These are phyloP conservation scores for Arctostaphylos glauca DNA, from an alignment of 148 eudicot genomes.

Conservation along the genomic window DNA sequence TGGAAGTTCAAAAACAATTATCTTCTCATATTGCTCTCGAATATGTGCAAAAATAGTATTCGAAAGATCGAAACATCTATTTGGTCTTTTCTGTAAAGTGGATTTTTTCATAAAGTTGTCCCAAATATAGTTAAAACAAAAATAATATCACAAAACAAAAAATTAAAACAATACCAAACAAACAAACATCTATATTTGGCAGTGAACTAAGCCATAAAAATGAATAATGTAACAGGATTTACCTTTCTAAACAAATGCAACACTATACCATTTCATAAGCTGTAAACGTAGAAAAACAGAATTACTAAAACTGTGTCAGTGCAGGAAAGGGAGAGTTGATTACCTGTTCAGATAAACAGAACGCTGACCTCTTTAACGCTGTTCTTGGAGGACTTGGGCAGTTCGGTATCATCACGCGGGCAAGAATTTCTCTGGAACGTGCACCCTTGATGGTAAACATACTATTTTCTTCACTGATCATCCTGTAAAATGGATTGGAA, in stretches of 20 bases:
- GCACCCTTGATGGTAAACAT: constrained; percentile 66
- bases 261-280: not conserved
- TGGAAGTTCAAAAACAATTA: not conserved
- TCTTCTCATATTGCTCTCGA: not conserved
- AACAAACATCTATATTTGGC: not conserved
- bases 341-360: constrained; percentile 60
- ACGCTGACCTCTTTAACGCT: constrained; percentile 76
- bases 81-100: not conserved
- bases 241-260: not conserved
- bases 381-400: constrained; percentile 97
- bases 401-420: constrained; percentile 86
- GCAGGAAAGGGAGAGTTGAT: constrained; percentile 84
- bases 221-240: not conserved
- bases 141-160: not conserved
- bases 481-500: too few relatives aligned
- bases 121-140: not conserved
- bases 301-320: constrained; percentile 9
- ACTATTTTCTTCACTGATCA: not conserved
- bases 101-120: not conserved
- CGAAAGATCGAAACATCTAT: not conserved
- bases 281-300: not conserved
- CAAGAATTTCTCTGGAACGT: constrained; percentile 72
- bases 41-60: not conserved
- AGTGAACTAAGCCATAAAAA: not conserved
- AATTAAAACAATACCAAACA: not conserved